These are phyloP conservation scores for Candida multigemmis DNA, from an alignment of 805 yeast genomes.

Conservation along the genomic window DNA sequence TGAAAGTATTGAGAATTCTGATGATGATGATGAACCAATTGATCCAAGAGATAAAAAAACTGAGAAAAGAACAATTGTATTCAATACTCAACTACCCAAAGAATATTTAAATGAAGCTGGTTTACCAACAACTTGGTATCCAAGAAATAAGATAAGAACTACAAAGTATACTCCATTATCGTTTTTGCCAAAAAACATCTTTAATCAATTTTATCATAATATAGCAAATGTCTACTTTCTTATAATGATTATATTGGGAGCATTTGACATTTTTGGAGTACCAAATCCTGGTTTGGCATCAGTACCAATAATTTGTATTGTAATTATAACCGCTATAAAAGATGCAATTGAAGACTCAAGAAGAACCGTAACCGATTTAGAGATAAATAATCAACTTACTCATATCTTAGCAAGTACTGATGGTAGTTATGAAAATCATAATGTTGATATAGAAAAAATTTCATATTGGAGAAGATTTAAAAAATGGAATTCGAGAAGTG, in stretches of 20 bases:
- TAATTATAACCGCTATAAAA: constrained; percentile 62
- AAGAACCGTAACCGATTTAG: constrained; percentile 62
- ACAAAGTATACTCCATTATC: constrained; percentile 90
- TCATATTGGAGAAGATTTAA: constrained; percentile 65
- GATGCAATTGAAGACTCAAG: constrained; percentile 79
- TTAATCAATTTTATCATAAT: constrained; percentile 66
- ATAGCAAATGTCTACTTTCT: constrained; percentile 88
- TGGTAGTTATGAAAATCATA: constrained; percentile 37
- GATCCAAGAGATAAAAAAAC: constrained; percentile 23
- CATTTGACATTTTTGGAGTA: constrained; percentile 70
- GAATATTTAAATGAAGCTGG: constrained; percentile 48
- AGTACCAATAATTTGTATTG: constrained; percentile 75
- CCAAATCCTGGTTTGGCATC: constrained; percentile 67
- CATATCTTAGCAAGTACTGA: constrained; percentile 39
- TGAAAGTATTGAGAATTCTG: constrained; percentile 18
- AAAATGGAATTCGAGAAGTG: constrained; percentile 32
- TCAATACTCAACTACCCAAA: constrained; percentile 55
- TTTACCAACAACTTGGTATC: constrained; percentile 50
- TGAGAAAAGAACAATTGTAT: constrained; percentile 40
- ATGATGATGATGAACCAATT: constrained; percentile 15
- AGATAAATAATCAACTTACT: constrained; percentile 66
- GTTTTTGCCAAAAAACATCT: constrained; percentile 78
- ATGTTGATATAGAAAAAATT: constrained; percentile 55
- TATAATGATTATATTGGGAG: constrained; percentile 70
- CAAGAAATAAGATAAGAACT: constrained; percentile 89